phyloP scores from a whole-genome alignment of 148 eudicot genomes.

The Rhododendron kiyosumense region DNA sequence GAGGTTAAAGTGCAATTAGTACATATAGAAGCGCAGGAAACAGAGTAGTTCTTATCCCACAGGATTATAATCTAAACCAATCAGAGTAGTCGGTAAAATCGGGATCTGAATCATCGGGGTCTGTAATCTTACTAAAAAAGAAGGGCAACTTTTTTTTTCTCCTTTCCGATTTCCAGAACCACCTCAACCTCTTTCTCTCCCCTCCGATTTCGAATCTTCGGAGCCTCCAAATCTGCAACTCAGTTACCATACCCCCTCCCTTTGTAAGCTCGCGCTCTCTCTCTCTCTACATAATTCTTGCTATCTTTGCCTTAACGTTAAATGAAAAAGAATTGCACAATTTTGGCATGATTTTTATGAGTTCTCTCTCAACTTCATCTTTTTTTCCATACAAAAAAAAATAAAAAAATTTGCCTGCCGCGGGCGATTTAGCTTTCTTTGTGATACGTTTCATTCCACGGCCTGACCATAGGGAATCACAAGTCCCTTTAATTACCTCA shows the following conservation, averaged over 20 bases:
- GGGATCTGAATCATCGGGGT: too few species aligned
- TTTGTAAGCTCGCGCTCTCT: not conserved
- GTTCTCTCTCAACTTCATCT: not conserved
- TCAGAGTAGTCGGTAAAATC: too few species aligned
- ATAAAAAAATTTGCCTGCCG: too few species aligned
- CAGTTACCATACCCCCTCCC: not conserved
- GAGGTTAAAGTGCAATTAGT: too few species aligned
- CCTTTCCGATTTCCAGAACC: not conserved
- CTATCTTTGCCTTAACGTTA: not conserved
- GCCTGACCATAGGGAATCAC: not conserved
- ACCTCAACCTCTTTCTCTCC: too few species aligned
- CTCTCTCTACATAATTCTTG: not conserved
- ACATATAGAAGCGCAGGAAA: too few species aligned
- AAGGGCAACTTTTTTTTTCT: not conserved
- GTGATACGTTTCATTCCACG: not conserved
- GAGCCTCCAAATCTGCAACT: not conserved
- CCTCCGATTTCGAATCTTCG: constrained; percentile 3
- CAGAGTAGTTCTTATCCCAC: too few species aligned
- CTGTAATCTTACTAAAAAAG: too few species aligned
- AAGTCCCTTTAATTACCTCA: not conserved
- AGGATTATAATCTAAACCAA: too few species aligned
- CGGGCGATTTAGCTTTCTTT: too few species aligned
- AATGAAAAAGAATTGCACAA: not conserved
- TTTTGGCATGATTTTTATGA: not conserved
- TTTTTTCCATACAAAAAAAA: too few species aligned